Evolutionary conservation across 2,329 filamentous ascomycete species (phyloP), one percentile per base, ranked within the genome.

Genomic region (Aplosporella prunicola): DNA sequence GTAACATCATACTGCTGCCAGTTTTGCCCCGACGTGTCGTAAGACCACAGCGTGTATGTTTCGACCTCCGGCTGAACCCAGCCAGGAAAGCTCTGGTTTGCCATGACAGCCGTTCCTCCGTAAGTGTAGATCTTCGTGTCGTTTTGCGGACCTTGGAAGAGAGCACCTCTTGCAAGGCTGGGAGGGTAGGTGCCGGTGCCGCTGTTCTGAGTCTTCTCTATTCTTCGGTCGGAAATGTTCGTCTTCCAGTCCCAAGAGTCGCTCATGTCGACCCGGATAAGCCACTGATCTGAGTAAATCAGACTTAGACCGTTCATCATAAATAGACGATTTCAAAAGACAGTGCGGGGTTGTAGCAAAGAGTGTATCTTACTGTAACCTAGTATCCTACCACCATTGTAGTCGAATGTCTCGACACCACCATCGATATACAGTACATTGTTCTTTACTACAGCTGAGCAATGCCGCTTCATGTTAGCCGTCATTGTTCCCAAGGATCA

Each of bases 1-100:
- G 47, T 50, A 13, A 54, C 39, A 32, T 58, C 50, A 31, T 51
- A 51, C 35, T 50, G 48, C 11, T 31, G 15, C 35, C 35, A 42
- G 4, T 7, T 10, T 9, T 27, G 24, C 10, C 20, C 15, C 2
- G 11, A 11, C 5, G 37, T 32, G 18, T 43, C 32, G 17, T 32
- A 43, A 11, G 36, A 29, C 41, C 41, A 43, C 11, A 43, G 32
- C 2, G 22, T 6, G n/a, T 16, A 39, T 9, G 32, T 25, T 3
- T 34, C 17, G 10, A 15, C 5, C 9, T 25, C 32, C 9, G 9
- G 22, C 8, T n/a, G 8, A 24, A 8, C 8, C 8, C 15, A 26
- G 5, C 20, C 31, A n/a, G 30, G 18, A 17, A 42, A 42, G 4
- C 35, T 34, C 4, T 11, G 23, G 20, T 42, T 42, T 13, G 23